Evolutionary conservation across 495 filamentous ascomycete genomes (phyloP), one percentile per base, ranked within the genome.

Genomic region (Apodospora peruviana): DNA sequence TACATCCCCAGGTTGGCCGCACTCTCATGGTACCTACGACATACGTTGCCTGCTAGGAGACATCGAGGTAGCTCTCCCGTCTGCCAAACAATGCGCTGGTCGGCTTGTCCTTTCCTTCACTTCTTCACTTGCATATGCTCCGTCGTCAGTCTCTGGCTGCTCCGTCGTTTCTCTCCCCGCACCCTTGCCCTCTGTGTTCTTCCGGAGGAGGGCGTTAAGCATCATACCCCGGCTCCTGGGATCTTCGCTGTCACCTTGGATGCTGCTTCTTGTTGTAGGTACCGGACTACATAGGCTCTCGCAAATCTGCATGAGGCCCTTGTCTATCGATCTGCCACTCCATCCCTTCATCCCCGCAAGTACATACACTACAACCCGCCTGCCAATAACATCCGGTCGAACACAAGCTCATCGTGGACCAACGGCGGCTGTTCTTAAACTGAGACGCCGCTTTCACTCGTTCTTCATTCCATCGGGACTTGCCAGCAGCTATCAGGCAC

Each of bases 11-110:
- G n/a, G n/a, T n/a, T n/a, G n/a, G n/a, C n/a, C n/a, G n/a, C n/a
- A n/a, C n/a, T n/a, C n/a, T n/a, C n/a, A n/a, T n/a, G n/a, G n/a
- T n/a, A n/a, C n/a, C n/a, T n/a, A n/a, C n/a, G n/a, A n/a, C n/a
- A n/a, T n/a, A n/a, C n/a, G n/a, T n/a, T n/a, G n/a, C n/a, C n/a
- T n/a, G n/a, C n/a, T n/a, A n/a, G n/a, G n/a, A n/a, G n/a, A n/a
- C n/a, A n/a, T n/a, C n/a, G n/a, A n/a, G n/a, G n/a, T n/a, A n/a
- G 54, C 41, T 48, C 23, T 40, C 44, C 46, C 43, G 52, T 40
- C 46, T 45, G 48, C 40, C n/a, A 49, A n/a, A 40, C 37, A 40
- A 18, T 40, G 44, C 43, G 41, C 11, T 22, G 44, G 32, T 45
- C 34, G 8, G 16, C 48, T 32, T 47, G 35, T 48, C 50, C 45